A percentile compares a stretch with the other conserved stretches of the same genome.
phyloP scores from a whole-genome alignment of 1,284 basidiomycete species.

The Inonotus obliquus region DNA sequence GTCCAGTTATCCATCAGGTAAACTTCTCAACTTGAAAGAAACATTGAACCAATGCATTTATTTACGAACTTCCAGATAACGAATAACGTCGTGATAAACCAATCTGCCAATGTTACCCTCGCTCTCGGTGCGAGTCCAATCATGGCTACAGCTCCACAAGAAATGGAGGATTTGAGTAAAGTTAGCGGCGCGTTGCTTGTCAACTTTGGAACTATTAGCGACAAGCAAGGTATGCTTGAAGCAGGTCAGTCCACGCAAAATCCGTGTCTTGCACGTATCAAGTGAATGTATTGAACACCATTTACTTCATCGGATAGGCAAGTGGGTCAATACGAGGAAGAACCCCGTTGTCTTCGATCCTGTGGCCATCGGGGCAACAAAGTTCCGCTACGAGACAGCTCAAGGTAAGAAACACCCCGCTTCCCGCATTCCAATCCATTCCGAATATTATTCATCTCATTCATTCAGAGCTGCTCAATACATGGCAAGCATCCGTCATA shows the following conservation, averaged over 20 bases:
- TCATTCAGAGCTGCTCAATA: slow-evolving; percentile 63
- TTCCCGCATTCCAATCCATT: no score
- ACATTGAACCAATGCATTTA: not conserved
- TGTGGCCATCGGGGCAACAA: slow-evolving; percentile 87
- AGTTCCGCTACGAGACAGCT: slow-evolving; percentile 60
- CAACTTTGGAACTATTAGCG: slow-evolving; percentile 88
- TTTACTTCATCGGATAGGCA: slow-evolving; percentile 31
- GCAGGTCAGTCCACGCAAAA: slow-evolving; percentile 48
- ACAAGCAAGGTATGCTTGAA: slow-evolving; percentile 74
- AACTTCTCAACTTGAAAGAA: not conserved
- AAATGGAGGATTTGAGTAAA: slow-evolving; percentile 77
- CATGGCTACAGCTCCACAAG: slow-evolving; percentile 83
- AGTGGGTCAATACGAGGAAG: slow-evolving; percentile 61
- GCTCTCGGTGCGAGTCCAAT: slow-evolving; percentile 90
- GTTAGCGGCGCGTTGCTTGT: slow-evolving; percentile 73
- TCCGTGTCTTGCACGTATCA: not conserved
- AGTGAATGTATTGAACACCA: not conserved
- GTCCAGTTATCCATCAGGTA: slow-evolving; percentile 82
- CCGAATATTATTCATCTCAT: not conserved
- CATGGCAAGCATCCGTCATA: slow-evolving; percentile 88
- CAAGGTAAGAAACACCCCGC: no score
- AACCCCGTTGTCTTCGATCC: slow-evolving; percentile 92
- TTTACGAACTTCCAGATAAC: slow-evolving; percentile 59
- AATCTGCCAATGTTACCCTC: slow-evolving; percentile 89
- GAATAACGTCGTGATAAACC: slow-evolving; percentile 85